Evolutionary conservation across 108 stramenopile genomes (phyloP), one percentile per base, ranked within the genome.

Genomic region (Skeletonema potamos): DNA sequence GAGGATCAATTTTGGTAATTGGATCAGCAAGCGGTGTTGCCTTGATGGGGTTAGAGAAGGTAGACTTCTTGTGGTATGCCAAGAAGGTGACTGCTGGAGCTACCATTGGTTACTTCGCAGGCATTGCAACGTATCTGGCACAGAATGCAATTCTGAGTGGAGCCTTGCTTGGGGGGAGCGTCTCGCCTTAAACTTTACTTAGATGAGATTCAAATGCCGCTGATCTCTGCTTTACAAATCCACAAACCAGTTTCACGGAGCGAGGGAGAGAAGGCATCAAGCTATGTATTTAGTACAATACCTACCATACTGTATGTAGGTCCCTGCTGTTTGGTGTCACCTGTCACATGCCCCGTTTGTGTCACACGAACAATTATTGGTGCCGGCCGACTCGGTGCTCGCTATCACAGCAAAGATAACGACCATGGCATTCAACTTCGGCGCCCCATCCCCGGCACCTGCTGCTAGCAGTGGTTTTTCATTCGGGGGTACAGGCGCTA

Each of bases 31-130:
- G 88, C 79, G 96, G 96, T 27, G 96, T 97, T 36, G 96, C 96
- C 7, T 73, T 97, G 18, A 97, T 97, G 96, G 96, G 96, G 29
- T 70, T 97, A 64, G 96, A 97, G 75, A 95, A 97, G 77, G 94
- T 97, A 8, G 94, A 96, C 84, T 97, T 97, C 63, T 65, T 97
- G 64, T 97, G 96, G 96, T 97, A 97, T 67, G 87, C 90, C 33
- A 94, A 93, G 84, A 94, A 92, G 62, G 94, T 94, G 2, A 73
- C 85, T 15, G 56, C 92, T 24, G 92, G 93, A 32, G 96, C 96
- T 27, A 69, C 90, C 2, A 72, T 93, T 58, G 96, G 96, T 10
- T 97, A 97, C 68, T 90, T 95, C 68, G 93, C 92, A 9, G 96
- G 96, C 0, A 95, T 97, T 77, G 96, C 87, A 10, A 77, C 93